Evolutionary conservation across 2,329 filamentous ascomycete species (phyloP).

Genomic region (Diaporthe eres): DNA sequence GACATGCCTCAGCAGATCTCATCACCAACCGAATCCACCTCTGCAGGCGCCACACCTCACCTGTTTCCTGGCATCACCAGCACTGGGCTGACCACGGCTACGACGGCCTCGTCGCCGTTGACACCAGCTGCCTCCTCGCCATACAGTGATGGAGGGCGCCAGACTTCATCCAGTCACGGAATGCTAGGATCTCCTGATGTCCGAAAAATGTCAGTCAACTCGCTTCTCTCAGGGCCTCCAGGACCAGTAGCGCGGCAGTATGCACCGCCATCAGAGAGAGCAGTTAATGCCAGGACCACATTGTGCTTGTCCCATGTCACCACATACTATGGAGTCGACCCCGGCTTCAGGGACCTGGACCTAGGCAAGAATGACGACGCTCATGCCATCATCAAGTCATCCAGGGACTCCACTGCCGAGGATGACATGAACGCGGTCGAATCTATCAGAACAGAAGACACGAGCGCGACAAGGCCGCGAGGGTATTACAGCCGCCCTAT

Average conservation of each 20-base stretch:
- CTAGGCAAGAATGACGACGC: slow-evolving; percentile 79
- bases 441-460: background rate
- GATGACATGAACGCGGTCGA: slow-evolving; percentile 16
- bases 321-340: slow-evolving; percentile 78
- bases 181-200: slow-evolving; percentile 45
- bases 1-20: slow-evolving; percentile 32
- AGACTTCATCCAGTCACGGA: slow-evolving; percentile 42
- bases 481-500: slow-evolving; percentile 81
- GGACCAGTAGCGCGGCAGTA: slow-evolving; percentile 48
- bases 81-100: slow-evolving; percentile 11
- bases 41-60: slow-evolving; percentile 32
- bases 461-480: slow-evolving; percentile 62
- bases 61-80: slow-evolving; percentile 50
- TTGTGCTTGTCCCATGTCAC: slow-evolving; percentile 50
- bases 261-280: slow-evolving; percentile 40
- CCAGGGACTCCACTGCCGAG: slow-evolving; percentile 25
- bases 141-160: slow-evolving; percentile 51
- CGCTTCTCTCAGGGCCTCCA: slow-evolving; percentile 69
- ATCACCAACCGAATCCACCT: slow-evolving; percentile 35
- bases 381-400: slow-evolving; percentile 66
- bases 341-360: slow-evolving; percentile 78
- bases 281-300: slow-evolving; percentile 38
- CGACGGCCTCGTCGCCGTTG: slow-evolving; percentile 52
- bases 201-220: slow-evolving; percentile 73
- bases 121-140: slow-evolving; percentile 58